A percentile compares a stretch with the other conserved stretches of the same genome.
phyloP scores from a whole-genome alignment of 108 stramenopile species.

The Cylindrotheca fusiformis region DNA sequence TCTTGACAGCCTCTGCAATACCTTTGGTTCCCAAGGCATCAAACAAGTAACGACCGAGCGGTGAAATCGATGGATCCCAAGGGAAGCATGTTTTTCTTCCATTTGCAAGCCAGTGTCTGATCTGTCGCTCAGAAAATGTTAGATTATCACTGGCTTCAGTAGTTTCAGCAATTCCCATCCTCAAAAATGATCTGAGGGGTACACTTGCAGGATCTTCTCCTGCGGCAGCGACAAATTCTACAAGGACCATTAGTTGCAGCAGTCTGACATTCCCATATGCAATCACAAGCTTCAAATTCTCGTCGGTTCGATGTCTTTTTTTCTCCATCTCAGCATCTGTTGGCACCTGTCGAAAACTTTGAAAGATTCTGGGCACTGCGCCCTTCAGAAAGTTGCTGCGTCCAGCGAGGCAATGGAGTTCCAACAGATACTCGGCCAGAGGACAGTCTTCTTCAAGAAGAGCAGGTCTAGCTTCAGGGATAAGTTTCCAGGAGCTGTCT shows the following conservation, averaged over 20 bases:
- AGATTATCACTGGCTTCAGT: neutral
- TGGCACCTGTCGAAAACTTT: conserved; percentile 23
- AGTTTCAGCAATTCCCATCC: conserved; percentile 16
- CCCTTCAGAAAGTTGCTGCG: conserved; percentile 23
- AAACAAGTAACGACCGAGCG: conserved; percentile 23
- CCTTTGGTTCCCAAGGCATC: conserved; percentile 28
- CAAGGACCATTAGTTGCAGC: conserved; percentile 30
- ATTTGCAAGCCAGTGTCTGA: conserved; percentile 13
- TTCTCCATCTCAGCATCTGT: conserved; percentile 24
- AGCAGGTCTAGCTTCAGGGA: conserved; percentile 47
- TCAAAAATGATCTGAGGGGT: conserved; percentile 19
- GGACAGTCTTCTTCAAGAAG: conserved; percentile 40
- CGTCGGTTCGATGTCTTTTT: conserved; percentile 21
- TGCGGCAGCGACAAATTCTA: conserved; percentile 15
- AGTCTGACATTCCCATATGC: conserved; percentile 33
- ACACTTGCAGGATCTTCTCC: conserved; percentile 29
- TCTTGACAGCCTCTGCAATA: conserved; percentile 15
- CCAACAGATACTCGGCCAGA: conserved; percentile 27
- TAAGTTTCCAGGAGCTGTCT: conserved; percentile 57
- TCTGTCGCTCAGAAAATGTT: conserved; percentile 5
- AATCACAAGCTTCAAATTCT: conserved; percentile 17
- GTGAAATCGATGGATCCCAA: conserved; percentile 32
- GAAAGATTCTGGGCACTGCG: conserved; percentile 34
- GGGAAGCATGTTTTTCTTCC: conserved; percentile 19
- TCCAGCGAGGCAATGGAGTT: conserved; percentile 23